Evolutionary conservation across 352 stramenopile genomes (phyloP).

Genomic region (Phytophthora chlamydospora): DNA sequence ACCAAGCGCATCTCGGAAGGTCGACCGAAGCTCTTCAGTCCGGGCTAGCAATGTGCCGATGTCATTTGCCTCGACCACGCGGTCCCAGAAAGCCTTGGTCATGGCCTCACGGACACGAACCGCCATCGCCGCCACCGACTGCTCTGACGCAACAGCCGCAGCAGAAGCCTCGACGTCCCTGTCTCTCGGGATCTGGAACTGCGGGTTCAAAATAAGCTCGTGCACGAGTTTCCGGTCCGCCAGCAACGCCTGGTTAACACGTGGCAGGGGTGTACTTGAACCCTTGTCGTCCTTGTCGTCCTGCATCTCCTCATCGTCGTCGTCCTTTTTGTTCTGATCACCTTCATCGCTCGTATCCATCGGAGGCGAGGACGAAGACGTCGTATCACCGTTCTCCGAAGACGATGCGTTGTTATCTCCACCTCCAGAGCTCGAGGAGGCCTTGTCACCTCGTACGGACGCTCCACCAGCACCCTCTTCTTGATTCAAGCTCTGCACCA

Average conservation of each 20-base stretch:
- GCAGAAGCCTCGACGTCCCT: slow-evolving; percentile 32
- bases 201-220: slow-evolving; percentile 76
- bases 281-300: slow-evolving; percentile 10
- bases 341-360: slow-evolving; percentile 14
- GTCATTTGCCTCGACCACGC: slow-evolving; percentile 55
- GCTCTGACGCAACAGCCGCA: slow-evolving; percentile 19
- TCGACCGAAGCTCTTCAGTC: slow-evolving; percentile 56
- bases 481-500: slow-evolving; percentile 43
- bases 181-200: slow-evolving; percentile 49
- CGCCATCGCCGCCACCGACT: slow-evolving; percentile 36
- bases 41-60: slow-evolving; percentile 47
- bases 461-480: neutral
- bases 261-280: slow-evolving; percentile 10
- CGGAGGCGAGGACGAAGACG: slow-evolving; percentile 12
- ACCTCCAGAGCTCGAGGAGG: neutral
- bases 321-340: slow-evolving; percentile 29
- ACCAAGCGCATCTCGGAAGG: slow-evolving; percentile 46
- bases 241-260: slow-evolving; percentile 54
- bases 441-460: neutral
- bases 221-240: slow-evolving; percentile 67
- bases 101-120: slow-evolving; percentile 57
- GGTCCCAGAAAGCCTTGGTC: slow-evolving; percentile 76
- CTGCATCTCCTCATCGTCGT: slow-evolving; percentile 35
- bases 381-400: slow-evolving; percentile 13
- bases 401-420: slow-evolving; percentile 8